Base-by-base conservation (phyloP, 306 rosid genomes). In the Carpinus viminea region DNA sequence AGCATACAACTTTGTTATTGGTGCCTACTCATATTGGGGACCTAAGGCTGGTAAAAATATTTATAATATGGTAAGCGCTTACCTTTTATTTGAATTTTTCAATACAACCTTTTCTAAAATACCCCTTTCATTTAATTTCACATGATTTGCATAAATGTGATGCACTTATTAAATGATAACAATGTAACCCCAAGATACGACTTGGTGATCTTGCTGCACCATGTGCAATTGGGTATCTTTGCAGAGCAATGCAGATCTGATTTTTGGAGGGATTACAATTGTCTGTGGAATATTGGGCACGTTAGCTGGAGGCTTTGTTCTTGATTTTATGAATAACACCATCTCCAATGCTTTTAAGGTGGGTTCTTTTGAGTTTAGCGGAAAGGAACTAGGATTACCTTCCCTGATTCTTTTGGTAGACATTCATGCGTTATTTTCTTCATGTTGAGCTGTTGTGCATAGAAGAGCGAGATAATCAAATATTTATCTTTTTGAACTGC, bases 11-110 rank as follows among this genome's bases (percentile, higher is more conserved):
- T 92, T 92, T 59, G 98, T 94, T 52, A 4, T 94, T 16, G 97
- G 98, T 55, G 97, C 98, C 3, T 92, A 89, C 87, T 87, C 97
- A 10, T 94, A 92, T 79, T 94, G 98, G 98, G 98, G 93, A 1
- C 97, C 98, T 18, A 94, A 90, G 85, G 96, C 94, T 34, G 94
- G 92, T 72, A 90, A 89, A 77, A 85, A 57, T 74, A 92, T 92
- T 59, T 94, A 94, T 82, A 73, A 90, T 52, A 90, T 94, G 97
- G 98, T 90, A 80, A 80, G 89, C 46, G 59, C 20, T 78, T 70
- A 56, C 68, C 5, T 71, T 66, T 70, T 59, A 46, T 38, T 75
- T 64, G 65, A 2, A 46, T 80, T 21, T 3, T 74, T 43, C 12
- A 31, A 13, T n/a, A 4, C 60, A 15, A 38, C 18, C 45, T 60